phyloP scores from a whole-genome alignment of 306 rosid species.

The Datisca glomerata region DNA sequence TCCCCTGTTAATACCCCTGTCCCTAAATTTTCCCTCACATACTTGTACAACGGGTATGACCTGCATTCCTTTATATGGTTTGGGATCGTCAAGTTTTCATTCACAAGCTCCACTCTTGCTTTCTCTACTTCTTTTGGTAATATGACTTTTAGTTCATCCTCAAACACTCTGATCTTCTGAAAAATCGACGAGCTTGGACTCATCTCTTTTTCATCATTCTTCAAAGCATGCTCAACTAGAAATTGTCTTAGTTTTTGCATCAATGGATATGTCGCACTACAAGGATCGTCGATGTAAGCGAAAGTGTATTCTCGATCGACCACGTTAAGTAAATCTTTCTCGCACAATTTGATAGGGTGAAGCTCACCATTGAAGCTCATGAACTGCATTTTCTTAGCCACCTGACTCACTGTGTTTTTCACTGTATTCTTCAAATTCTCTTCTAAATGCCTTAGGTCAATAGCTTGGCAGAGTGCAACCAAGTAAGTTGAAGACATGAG shows the following conservation, averaged over 20 bases:
- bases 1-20: constrained; percentile 69
- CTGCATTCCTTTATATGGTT: constrained; percentile 65
- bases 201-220: constrained; percentile 49
- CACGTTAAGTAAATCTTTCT: constrained; percentile 59
- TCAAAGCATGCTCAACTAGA: constrained; percentile 70
- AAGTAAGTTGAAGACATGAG: constrained; percentile 90
- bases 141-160: constrained; percentile 51
- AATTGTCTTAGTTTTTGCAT: constrained; percentile 70
- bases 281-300: constrained; percentile 65
- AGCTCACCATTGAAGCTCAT: constrained; percentile 59
- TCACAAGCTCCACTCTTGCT: constrained; percentile 43
- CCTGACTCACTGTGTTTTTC: constrained; percentile 51
- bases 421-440: constrained; percentile 57
- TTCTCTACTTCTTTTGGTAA: constrained; percentile 71
- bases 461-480: constrained; percentile 77
- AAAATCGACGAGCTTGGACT: constrained; percentile 50
- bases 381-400: constrained; percentile 52
- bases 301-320: constrained; percentile 67
- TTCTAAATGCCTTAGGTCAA: constrained; percentile 74
- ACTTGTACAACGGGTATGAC: constrained; percentile 71
- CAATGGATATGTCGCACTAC: constrained; percentile 62
- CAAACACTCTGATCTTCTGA: constrained; percentile 62
- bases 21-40: constrained; percentile 58
- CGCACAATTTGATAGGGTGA: constrained; percentile 72
- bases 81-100: constrained; percentile 36